Percentiles rank a stretch among this genome's conserved stretches.
Evolutionary conservation across 768 basidiomycete species (phyloP).

Genomic region (Kwoniella sp.): DNA sequence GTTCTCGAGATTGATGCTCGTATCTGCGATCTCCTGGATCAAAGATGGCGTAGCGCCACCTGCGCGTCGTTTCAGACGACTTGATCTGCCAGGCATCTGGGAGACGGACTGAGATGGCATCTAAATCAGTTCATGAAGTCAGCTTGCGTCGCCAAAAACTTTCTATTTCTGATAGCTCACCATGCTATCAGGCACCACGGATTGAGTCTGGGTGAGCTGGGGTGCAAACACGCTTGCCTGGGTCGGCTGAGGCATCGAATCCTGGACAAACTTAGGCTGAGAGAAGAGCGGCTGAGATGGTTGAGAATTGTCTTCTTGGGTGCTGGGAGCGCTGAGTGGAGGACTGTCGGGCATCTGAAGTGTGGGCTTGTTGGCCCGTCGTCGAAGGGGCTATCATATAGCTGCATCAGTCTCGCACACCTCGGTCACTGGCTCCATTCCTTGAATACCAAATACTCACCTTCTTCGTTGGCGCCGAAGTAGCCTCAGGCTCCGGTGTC

Average conservation of each 20-base stretch:
- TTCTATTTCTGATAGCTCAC: neutral
- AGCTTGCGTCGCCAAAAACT: neutral
- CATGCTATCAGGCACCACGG: constrained; percentile 17
- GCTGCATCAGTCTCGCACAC: too few relatives aligned
- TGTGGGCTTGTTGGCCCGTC: constrained; percentile 15
- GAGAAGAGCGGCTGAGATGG: constrained; percentile 20
- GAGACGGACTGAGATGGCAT: constrained; percentile 18
- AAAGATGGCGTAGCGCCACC: constrained; percentile 21
- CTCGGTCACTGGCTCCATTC: too few relatives aligned
- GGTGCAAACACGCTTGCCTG: constrained; percentile 1
- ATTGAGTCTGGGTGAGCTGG: constrained; percentile 16
- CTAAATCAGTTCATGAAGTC: neutral
- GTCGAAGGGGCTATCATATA: constrained; percentile 16
- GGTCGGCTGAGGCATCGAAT: constrained; percentile 11
- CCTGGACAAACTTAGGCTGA: constrained; percentile 8
- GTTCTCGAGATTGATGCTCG: constrained; percentile 16
- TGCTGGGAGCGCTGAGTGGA: constrained; percentile 9
- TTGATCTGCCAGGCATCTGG: neutral
- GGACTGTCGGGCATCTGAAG: constrained; percentile 11
- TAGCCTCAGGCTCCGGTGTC: constrained; percentile 10
- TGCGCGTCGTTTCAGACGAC: constrained; percentile 34
- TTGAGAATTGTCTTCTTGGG: constrained; percentile 17
- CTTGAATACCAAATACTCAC: too few relatives aligned
- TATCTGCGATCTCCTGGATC: constrained; percentile 24
- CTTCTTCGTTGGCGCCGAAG: constrained; percentile 19